A percentile compares a stretch with the other conserved stretches of the same genome.
phyloP scores from a whole-genome alignment of 257 asterid genomes.

The Cynanchum wilfordii region DNA sequence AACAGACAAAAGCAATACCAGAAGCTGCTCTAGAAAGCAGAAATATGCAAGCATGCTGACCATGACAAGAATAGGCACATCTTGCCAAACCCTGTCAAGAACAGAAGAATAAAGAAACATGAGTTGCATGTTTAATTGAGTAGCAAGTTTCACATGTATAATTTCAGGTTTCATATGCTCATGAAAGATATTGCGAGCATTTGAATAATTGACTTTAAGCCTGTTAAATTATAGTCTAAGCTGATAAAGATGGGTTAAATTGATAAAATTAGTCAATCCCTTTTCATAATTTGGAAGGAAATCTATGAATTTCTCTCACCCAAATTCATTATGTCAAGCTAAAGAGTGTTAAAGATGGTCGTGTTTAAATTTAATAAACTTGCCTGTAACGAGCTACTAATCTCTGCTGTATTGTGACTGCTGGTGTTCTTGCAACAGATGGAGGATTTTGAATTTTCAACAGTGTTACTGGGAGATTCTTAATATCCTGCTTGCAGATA shows the following conservation, averaged over 20 bases:
- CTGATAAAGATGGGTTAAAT: too few species aligned
- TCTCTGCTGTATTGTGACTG: slow-evolving; percentile 45
- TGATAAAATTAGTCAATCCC: not conserved
- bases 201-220: not conserved
- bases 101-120: slow-evolving; percentile 11
- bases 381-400: slow-evolving; percentile 73
- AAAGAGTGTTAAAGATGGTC: slow-evolving; percentile 6
- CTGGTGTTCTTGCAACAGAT: slow-evolving; percentile 44
- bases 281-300: not conserved
- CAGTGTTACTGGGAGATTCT: slow-evolving; percentile 82
- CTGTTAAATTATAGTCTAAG: too few species aligned
- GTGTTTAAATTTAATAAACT: slow-evolving; percentile 22
- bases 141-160: not conserved
- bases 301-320: not conserved
- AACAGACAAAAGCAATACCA: slow-evolving; percentile 46
- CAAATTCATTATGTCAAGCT: not conserved
- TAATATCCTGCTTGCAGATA: slow-evolving; percentile 84
- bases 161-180: not conserved
- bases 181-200: not conserved
- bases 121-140: slow-evolving; percentile 10
- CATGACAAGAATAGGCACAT: slow-evolving; percentile 91
- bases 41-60: slow-evolving; percentile 97
- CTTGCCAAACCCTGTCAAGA: slow-evolving; percentile 82
- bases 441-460: slow-evolving; percentile 72
- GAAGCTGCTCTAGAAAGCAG: slow-evolving; percentile 97